Base-by-base conservation (phyloP, 495 filamentous ascomycete species). In the Aspergillus cristatus region DNA sequence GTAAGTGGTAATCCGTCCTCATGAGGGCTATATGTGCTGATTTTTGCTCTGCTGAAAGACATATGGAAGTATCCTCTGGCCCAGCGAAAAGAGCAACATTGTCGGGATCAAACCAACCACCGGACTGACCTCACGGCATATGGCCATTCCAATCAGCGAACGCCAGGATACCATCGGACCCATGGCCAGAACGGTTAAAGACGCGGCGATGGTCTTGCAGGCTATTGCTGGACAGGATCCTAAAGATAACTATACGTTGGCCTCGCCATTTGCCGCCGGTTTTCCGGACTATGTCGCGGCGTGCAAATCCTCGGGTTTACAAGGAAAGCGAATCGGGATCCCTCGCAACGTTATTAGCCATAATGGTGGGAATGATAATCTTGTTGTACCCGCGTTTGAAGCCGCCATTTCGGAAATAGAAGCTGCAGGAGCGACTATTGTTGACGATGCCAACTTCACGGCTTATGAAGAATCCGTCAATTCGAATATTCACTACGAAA, bases 81-180 rank as follows among this genome's bases (percentile, higher is more conserved):
- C 67, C 0, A 46, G 62, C 33, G 69, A 75, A 7, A 50, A 76
- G 48, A 81, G 72, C 42, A 51, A 58, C 17, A 71, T 76, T 40
- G 61, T 81, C 11, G 76, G 77, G 6, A 67, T 81, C 54, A 84
- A 84, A 54, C 80, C 81, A 8, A 81, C 79, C 1, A 77, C 82
- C 8, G 81, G 81, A 0, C 63, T 81, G n/a, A 82, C 76, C 7
- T 78, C 73, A 12, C 58, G 77, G 7, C 53, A 69, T 37, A 60
- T 78, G 14, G 76, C 81, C 13, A 72, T 84, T 17, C 80, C 80
- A 13, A 70, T 81, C 36, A 70, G 60, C 25, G 55, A 75, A 50
- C 72, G 68, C 43, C 76, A 78, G 50, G 81, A 84, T 45, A 82
- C 78, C 1, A 61, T 81, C 17, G 80, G 79, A 0, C 76, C 79